Evolutionary conservation across 2,329 filamentous ascomycete genomes (phyloP), one percentile per base, ranked within the genome.

Genomic region (Cytospora piceae): DNA sequence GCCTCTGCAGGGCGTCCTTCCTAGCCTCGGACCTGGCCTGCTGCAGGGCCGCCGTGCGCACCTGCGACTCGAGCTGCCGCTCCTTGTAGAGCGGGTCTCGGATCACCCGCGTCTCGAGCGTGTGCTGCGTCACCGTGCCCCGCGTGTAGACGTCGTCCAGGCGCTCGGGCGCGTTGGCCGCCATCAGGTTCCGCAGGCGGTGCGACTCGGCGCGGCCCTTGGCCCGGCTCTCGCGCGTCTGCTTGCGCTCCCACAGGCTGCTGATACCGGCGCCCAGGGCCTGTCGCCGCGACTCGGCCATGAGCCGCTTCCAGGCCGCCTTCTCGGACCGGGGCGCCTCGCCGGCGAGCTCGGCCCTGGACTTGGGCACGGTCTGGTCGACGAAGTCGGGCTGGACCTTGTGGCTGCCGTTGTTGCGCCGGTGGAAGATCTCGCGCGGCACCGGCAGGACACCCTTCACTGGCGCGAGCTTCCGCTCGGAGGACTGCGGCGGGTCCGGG

Each of bases 371-470:
- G 1, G 86, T 86, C 68, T 80, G 79, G 56, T 79, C 75, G 65
- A 94, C 77, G 79, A 93, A 94, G 39, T 80, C 77, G 39, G 81
- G 75, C 12, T 80, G 81, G 8, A 86, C 78, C 76, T 95, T 94
- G 76, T 84, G 81, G 61, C 83, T 77, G 67, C 82, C 83, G 65
- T 83, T 83, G 12, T 75, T 74, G 66, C 82, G 76, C 34, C 69
- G 77, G 6, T 83, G 82, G 80, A 98, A 97, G 70, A 98, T 80
- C 64, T 92, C 85, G 69, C 94, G 89, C 42, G 95, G 94, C 0
- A 93, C 82, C 11, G 95, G 95, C 0, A 99, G 85, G 65, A 89
- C 87, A 71, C 95, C 95, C 76, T 93, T 93, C 39, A 93, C 76
- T 12, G 78, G 77, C 2, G 77, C 73, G 2, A 73, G 78, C 67